phyloP scores from a whole-genome alignment of 164 flowering plant species.

The Sextonia rubra region DNA sequence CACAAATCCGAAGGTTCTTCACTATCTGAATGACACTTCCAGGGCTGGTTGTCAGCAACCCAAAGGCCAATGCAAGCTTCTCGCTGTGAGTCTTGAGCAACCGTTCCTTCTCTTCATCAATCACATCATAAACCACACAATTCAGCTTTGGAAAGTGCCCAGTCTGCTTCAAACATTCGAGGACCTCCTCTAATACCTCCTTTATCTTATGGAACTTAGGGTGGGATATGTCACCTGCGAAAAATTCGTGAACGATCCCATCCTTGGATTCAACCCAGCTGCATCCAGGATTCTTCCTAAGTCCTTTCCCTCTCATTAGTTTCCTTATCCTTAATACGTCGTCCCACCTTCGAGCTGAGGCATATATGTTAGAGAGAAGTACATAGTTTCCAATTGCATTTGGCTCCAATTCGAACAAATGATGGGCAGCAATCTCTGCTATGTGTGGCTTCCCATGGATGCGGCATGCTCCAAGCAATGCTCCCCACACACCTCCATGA shows the following conservation, averaged over 20 bases:
- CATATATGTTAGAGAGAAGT: constrained; percentile 25
- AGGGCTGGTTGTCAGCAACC: constrained; percentile 14
- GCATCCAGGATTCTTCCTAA: constrained; percentile 26
- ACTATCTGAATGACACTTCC: constrained; percentile 18
- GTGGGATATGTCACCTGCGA: constrained; percentile 21
- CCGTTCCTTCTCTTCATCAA: constrained; percentile 20
- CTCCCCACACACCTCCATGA: constrained; percentile 30
- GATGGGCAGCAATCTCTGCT: constrained; percentile 22
- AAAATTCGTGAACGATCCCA: constrained; percentile 23
- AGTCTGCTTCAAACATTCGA: constrained; percentile 10
- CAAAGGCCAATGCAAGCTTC: constrained; percentile 25
- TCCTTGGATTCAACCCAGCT: constrained; percentile 28
- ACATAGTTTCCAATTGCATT: constrained; percentile 20
- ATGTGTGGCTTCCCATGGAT: constrained; percentile 22
- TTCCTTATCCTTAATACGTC: constrained; percentile 19
- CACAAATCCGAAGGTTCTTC: constrained; percentile 25
- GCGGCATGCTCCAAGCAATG: constrained; percentile 30
- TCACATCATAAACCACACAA: constrained; percentile 19
- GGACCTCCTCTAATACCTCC: constrained; percentile 19
- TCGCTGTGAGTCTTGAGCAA: constrained; percentile 23
- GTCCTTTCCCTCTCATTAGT: constrained; percentile 18
- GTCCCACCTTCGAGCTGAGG: constrained; percentile 18
- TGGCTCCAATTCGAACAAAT: constrained; percentile 26
- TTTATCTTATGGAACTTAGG: constrained; percentile 15
- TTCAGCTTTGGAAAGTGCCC: constrained; percentile 19